Conservation (phyloP, 1,139 yeast genomes). For the Magnusiomyces sp. region DNA sequence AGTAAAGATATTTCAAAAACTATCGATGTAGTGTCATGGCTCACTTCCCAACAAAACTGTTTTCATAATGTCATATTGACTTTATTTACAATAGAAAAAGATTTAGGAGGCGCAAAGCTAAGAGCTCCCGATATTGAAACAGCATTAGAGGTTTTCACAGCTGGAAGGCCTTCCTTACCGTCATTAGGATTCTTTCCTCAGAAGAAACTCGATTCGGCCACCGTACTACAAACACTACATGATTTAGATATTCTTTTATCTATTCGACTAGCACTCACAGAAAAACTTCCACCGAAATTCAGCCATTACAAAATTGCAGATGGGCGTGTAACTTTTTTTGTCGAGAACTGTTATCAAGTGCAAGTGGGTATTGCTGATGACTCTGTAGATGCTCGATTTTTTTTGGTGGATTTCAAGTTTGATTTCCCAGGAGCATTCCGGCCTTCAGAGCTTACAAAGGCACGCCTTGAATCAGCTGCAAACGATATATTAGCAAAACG, state of each 20-base stretch:
- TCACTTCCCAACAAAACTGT: constrained; percentile 69
- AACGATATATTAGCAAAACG: constrained; percentile 48
- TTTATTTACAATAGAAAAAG: constrained; percentile 51
- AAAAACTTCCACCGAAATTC: constrained; percentile 54
- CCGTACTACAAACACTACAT: constrained; percentile 53
- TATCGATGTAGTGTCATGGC: constrained; percentile 82
- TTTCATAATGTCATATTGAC: constrained; percentile 57
- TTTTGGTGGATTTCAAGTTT: constrained; percentile 67
- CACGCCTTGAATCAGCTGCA: constrained; percentile 45
- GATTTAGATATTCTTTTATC: constrained; percentile 69
- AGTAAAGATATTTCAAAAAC: constrained; percentile 61
- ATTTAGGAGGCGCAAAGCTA: constrained; percentile 72
- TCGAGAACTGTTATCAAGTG: constrained; percentile 59
- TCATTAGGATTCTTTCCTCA: constrained; percentile 51
- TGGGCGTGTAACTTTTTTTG: constrained; percentile 65
- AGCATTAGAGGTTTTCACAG: constrained; percentile 71
- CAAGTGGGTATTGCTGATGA: constrained; percentile 67
- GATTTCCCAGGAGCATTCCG: constrained; percentile 30
- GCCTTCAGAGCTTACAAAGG: constrained; percentile 34
- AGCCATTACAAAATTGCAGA: constrained; percentile 56
- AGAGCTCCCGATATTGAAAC: constrained; percentile 86
- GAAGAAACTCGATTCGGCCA: constrained; percentile 45
- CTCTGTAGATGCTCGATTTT: constrained; percentile 50
- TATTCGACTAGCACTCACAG: constrained; percentile 62
- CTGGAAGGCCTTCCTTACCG: constrained; percentile 71